Evolutionary conservation across 192 early-diverging fungal genomes (phyloP), one percentile per base, ranked within the genome.

Genomic region (Paraglomus brasilianum): DNA sequence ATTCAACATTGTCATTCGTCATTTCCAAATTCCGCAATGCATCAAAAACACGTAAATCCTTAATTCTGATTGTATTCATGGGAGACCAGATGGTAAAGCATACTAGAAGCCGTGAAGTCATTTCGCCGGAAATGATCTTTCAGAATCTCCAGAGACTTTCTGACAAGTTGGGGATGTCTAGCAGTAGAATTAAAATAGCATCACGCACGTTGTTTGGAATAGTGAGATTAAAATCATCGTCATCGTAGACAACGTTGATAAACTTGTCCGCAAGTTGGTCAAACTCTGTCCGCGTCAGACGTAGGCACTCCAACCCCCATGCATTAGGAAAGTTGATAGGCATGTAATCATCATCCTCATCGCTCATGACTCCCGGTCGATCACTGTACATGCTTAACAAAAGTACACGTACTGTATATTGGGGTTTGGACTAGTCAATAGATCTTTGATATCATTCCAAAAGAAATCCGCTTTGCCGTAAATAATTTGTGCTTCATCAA

Each of bases 321-420:
- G 17, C 51, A n/a, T n/a, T n/a, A n/a, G n/a, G n/a, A n/a, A n/a
- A 53, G 17, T 53, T 3, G 9, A 53, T 3, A 53, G 51, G 51
- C 8, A 9, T 53, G 17, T 53, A 53, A 53, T 53, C 1, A 53
- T 24, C 30, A 53, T 3, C 9, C 17, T 17, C 51, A 53, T 53
- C 3, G 9, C 30, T 30, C 30, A 30, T 30, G 30, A 53, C 17
- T 1, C 19, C 30, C 3, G 51, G 17, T 4, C 3, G 17, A 53
- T 53, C 51, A 24, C 51, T 53, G 51, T 53, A 53, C 51, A 53
- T 53, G 51, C 17, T 53, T 24, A 53, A 53, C 30, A 53, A 53
- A 17, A 53, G 17, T 8, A 53, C 17, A 17, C 51, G 9, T 24
- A 53, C n/a, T n/a, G n/a, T n/a, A n/a, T n/a, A n/a, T n/a, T n/a